Conservation (phyloP, 805 yeast genomes). For the Spencermartinsiella europaea region DNA sequence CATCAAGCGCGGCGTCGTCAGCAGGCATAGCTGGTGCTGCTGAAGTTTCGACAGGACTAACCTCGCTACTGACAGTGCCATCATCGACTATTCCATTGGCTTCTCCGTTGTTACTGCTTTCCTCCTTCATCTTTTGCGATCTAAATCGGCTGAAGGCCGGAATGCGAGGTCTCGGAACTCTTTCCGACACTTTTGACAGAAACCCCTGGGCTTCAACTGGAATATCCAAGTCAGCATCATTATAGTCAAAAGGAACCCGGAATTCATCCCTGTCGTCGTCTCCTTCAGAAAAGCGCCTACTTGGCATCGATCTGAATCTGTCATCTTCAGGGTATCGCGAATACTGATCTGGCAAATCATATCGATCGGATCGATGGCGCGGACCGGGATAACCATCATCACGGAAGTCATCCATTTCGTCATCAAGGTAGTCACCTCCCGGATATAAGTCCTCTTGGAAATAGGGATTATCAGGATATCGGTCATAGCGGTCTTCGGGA, state of each 20-base stretch:
- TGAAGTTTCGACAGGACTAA: no score
- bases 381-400: not conserved
- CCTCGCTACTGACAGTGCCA: no score
- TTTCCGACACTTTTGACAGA: not conserved
- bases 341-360: not conserved
- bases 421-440: slow-evolving; percentile 4
- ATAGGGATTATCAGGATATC: not conserved
- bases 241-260: not conserved
- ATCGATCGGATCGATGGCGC: no score
- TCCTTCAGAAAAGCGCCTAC: not conserved
- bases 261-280: not conserved
- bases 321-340: not conserved
- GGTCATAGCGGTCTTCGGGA: not conserved
- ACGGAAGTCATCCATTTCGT: not conserved
- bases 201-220: not conserved
- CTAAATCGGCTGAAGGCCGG: no score
- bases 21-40: no score
- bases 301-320: no score
- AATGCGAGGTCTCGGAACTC: no score
- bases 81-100: no score
- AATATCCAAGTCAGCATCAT: not conserved
- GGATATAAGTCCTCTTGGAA: slow-evolving; percentile 1
- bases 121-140: no score
- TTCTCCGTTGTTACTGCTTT: no score
- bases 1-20: no score